These are phyloP conservation scores for Sphaerosporella brunnea DNA, from an alignment of 495 filamentous ascomycete species.

Conservation along the genomic window DNA sequence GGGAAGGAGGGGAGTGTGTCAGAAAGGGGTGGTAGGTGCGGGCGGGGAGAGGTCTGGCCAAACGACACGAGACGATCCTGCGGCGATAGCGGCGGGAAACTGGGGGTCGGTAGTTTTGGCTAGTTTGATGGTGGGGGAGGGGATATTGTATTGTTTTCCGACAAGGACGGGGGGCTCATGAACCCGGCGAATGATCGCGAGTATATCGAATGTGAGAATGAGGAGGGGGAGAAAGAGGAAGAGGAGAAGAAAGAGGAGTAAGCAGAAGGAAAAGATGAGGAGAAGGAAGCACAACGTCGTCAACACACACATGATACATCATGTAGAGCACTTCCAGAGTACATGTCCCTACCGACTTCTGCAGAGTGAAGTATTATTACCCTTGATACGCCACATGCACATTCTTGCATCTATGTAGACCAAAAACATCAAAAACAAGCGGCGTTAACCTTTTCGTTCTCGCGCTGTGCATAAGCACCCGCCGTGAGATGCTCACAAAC, in stretches of 20 bases:
- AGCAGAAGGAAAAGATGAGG: conserved; percentile 14
- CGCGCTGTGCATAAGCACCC: no score
- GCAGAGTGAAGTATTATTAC: no score
- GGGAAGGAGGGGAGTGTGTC: neutral
- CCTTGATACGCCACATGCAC: no score
- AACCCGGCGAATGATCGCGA: conserved; percentile 10
- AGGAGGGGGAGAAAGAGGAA: conserved; percentile 8
- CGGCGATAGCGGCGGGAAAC: neutral
- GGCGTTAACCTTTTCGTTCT: no score
- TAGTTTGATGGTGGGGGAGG: neutral
- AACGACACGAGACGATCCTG: conserved; percentile 14
- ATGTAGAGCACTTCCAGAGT: no score
- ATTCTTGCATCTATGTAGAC: no score
- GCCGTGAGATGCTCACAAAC: no score
- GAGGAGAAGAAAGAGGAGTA: conserved; percentile 9
- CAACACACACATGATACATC: no score
- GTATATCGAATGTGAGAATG: conserved; percentile 5
- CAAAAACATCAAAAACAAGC: no score
- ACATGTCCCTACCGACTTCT: no score
- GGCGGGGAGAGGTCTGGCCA: conserved; percentile 14
- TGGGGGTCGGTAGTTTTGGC: no score
- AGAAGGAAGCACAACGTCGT: conserved; percentile 3
- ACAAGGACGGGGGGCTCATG: conserved; percentile 13
- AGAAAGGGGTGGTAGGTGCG: no score
- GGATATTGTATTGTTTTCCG: neutral